A percentile compares a stretch with the other conserved stretches of the same genome.
Evolutionary conservation across 176 grass and related monocot genomes (phyloP).

Genomic region (Lolium multiflorum): DNA sequence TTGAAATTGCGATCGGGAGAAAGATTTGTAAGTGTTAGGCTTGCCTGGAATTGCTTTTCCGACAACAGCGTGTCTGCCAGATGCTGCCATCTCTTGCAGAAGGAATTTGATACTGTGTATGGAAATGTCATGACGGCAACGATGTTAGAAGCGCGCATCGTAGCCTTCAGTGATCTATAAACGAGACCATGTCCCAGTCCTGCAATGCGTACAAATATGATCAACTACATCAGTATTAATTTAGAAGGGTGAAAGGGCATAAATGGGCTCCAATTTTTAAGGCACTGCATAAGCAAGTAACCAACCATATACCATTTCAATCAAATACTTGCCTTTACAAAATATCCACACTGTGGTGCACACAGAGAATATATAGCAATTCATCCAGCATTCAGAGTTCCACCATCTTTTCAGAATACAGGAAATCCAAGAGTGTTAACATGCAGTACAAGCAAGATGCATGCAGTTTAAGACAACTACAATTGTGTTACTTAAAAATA

Average conservation of each 20-base stretch:
- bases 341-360: conserved; percentile 87
- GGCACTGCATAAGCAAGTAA: too few relatives aligned
- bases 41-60: conserved; percentile 80
- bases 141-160: conserved; percentile 64
- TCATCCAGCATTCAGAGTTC: conserved; percentile 58
- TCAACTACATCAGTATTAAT: too few relatives aligned
- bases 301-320: not conserved
- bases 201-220: conserved; percentile 37
- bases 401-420: conserved; percentile 66
- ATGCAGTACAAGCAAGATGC: not conserved
- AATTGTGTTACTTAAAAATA: not conserved
- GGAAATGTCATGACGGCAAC: conserved; percentile 88
- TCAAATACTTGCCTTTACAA: conserved; percentile 65
- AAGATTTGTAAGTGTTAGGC: not conserved
- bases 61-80: conserved; percentile 88
- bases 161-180: conserved; percentile 82
- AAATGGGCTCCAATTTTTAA: too few relatives aligned
- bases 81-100: conserved; percentile 95
- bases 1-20: not conserved
- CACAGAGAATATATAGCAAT: conserved; percentile 91
- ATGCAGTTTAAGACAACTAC: not conserved
- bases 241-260: too few relatives aligned
- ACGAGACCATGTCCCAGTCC: conserved; percentile 92
- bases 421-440: conserved; percentile 34
- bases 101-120: conserved; percentile 57